Percentiles rank a stretch among this genome's conserved stretches.
phyloP scores from a whole-genome alignment of 2,329 filamentous ascomycete species.

The Escovopsis weberi region DNA sequence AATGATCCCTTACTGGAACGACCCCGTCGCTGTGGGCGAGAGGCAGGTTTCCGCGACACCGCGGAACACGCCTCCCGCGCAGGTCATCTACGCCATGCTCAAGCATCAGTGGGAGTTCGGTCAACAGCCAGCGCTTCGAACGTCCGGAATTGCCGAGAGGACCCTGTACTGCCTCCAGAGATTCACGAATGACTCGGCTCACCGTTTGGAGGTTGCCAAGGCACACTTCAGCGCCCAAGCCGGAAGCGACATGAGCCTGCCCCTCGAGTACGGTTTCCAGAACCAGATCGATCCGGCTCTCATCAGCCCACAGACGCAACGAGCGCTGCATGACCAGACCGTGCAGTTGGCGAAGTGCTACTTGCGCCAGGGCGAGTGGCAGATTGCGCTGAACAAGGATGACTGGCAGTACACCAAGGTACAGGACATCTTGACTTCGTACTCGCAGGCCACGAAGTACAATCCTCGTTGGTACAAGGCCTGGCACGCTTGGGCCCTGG shows the following conservation, averaged over 20 bases:
- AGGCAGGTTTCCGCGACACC: conserved; percentile 9
- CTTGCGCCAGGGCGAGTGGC: conserved; percentile 92
- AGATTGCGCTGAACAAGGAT: conserved; percentile 69
- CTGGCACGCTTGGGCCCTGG: conserved; percentile 96
- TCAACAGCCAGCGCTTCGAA: conserved; percentile 36
- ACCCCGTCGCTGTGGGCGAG: conserved; percentile 13
- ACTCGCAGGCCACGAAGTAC: conserved; percentile 82
- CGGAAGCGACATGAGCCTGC: conserved; percentile 29
- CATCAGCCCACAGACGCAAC: conserved; percentile 35
- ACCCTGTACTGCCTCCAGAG: conserved; percentile 43
- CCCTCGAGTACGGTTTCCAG: conserved; percentile 35
- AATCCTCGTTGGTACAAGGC: conserved; percentile 97
- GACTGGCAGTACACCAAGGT: conserved; percentile 83
- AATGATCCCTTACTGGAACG: conserved; percentile 45
- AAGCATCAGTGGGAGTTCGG: conserved; percentile 93
- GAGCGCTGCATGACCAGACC: conserved; percentile 43
- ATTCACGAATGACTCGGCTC: conserved; percentile 46
- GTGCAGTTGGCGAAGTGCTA: conserved; percentile 87
- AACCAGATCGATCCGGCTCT: conserved; percentile 29
- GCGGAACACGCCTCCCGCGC: conserved; percentile 46
- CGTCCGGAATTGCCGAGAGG: conserved; percentile 34
- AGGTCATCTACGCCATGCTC: conserved; percentile 89
- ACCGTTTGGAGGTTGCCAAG: conserved; percentile 37
- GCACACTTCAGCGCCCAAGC: conserved; percentile 33
- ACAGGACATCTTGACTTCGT: conserved; percentile 79